Base-by-base conservation (phyloP, 805 yeast species). In the Lipomyces mesembrius region DNA sequence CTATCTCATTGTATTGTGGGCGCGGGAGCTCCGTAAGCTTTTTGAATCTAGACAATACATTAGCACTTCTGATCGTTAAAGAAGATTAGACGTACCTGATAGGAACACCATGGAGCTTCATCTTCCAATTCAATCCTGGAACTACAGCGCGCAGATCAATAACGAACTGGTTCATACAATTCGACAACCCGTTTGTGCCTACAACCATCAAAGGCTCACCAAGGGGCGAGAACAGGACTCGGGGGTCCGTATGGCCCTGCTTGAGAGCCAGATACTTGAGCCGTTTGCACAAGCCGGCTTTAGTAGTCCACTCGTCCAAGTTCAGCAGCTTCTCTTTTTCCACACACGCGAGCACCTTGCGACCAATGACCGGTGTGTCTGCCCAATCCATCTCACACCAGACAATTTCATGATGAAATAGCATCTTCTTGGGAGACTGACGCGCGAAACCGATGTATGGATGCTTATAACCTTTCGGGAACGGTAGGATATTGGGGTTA, bases 131-230 rank as follows among this genome's bases (percentile, higher is more conserved):
- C 17, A 67, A 52, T 51, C 63, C 56, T 17, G 71, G 71, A 29
- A 67, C 57, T 7, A 61, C 34, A n/a, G 59, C 64, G 3, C 71
- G 69, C 20, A 67, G 60, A 34, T 67, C 71, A 39, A 65, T 59
- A 34, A 67, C 49, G 39, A 20, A 67, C 59, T 67, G 70, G 12
- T 49, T 39, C 52, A 67, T 46, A 29, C 71, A 67, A n/a, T 62
- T 67, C n/a, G 32, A 46, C 11, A 20, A 25, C 11, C 68, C 69
- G 52, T 67, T 67, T 27, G 71, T 62, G 22, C 71, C 71, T 20
- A 62, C 66, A 20, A 61, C 51, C 71, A 67, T 67, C 20, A 67
- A 53, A 20, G 71, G 71, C 49, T 67, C 71, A 8, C 71, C 71
- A 1, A 12, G 51, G 37, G 68, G 70, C 14, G 66, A 65, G 34